Conservation (phyloP, 1,284 basidiomycete species). For the Puccinia novopanici region DNA sequence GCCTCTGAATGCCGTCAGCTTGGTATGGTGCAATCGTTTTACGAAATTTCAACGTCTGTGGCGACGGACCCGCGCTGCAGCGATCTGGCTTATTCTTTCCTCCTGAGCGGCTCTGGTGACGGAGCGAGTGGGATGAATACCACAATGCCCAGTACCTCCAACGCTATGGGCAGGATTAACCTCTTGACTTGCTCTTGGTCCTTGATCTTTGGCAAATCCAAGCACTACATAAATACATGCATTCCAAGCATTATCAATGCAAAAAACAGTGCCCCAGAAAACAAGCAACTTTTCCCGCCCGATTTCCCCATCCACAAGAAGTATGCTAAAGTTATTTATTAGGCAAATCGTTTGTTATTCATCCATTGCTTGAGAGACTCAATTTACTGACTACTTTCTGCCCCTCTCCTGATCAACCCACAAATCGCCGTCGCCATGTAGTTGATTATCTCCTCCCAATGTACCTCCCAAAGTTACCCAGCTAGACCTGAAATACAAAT, state of each 20-base stretch:
- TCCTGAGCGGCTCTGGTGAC: slow-evolving; percentile 58
- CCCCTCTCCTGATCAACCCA: neutral
- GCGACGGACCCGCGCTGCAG: slow-evolving; percentile 80
- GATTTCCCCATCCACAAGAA: slow-evolving; percentile 38
- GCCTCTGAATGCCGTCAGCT: slow-evolving; percentile 74
- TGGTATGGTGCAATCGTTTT: slow-evolving; percentile 74
- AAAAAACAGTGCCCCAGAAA: slow-evolving; percentile 35
- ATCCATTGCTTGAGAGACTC: slow-evolving; percentile 73
- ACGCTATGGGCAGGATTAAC: slow-evolving; percentile 39
- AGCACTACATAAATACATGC: slow-evolving; percentile 48
- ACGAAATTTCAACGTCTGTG: slow-evolving; percentile 83
- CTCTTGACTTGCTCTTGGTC: slow-evolving; percentile 50
- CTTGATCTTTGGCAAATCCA: slow-evolving; percentile 46
- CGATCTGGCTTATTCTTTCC: slow-evolving; percentile 79
- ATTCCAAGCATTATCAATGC: slow-evolving; percentile 26
- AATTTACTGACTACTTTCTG: neutral
- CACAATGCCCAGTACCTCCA: slow-evolving; percentile 29
- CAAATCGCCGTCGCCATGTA: neutral
- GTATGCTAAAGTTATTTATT: slow-evolving; percentile 70
- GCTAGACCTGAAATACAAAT: slow-evolving; percentile 44
- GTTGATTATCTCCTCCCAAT: slow-evolving; percentile 34
- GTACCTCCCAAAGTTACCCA: slow-evolving; percentile 29
- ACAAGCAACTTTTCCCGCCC: slow-evolving; percentile 27
- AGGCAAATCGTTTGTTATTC: slow-evolving; percentile 78
- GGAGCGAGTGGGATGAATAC: slow-evolving; percentile 20